Evolutionary conservation across 2,329 filamentous ascomycete species (phyloP), one percentile per base, ranked within the genome.

Genomic region (Periglandula ipomoeae): DNA sequence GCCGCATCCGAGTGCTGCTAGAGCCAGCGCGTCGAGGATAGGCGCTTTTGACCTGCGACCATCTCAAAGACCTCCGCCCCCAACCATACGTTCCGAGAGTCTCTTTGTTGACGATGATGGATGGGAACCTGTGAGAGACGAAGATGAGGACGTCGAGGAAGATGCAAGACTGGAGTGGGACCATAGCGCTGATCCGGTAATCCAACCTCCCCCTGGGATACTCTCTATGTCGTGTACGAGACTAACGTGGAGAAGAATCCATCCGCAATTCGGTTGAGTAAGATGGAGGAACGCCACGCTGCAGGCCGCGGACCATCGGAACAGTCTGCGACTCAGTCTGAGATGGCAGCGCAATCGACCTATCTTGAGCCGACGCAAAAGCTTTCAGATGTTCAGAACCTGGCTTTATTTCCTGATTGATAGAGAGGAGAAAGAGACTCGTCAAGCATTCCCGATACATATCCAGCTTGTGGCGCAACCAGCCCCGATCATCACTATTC

Each of bases 391-490:
- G 82, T 84, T 51, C 67, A 73, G 54, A 68, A 64, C 44, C 60
- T 70, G 50, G 67, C 71, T 3, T 59, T 74, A 13, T 74, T 72
- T 54, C 67, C 65, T 2, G 67, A 69, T 43, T 69, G 46, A 54
- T 27, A 27, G 4, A n/a, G n/a, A 35, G 15, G 26, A 34, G 5
- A 11, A 7, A 32, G 4, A 37, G 4, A 22, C 7, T 8, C 19
- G 23, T 51, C 22, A 55, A 27, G 24, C 30, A 32, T 48, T 35
- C 50, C 58, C 59, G 45, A 79, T 70, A 54, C 73, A 76, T 47
- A 94, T 72, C 83, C 89, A 95, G 62, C 84, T 94, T 17, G 90
- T 95, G 40, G 90, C 90, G 68, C 89, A 95, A 1, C 90, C 90
- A n/a, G 87, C 89, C 22, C 84, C 87, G 44, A 95, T 74, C 44